Evolutionary conservation across 2,329 filamentous ascomycete genomes (phyloP), one percentile per base, ranked within the genome.

Genomic region (Tolypocladium sp.): DNA sequence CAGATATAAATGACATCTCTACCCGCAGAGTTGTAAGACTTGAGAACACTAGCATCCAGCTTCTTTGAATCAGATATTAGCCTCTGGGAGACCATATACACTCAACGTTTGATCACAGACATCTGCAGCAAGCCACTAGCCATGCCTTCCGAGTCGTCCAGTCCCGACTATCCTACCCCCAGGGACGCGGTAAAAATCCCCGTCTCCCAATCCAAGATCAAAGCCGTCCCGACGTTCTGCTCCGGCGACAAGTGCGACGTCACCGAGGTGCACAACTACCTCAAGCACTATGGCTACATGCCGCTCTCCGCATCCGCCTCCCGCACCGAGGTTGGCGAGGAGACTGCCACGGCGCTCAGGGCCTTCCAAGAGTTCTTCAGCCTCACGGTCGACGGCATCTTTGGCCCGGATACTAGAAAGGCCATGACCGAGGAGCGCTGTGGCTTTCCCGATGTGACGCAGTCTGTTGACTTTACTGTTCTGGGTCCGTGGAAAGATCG

Each of bases 231-330:
- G 4, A 58, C 51, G 2, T 58, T 55, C 38, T 42, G 35, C 30
- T 10, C 30, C 17, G 51, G 51, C 4, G 51, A 58, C 40, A 49
- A 42, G 20, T 25, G 22, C 25, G 57, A 58, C 37, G 57, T 49
- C 17, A 58, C 51, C 20, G 25, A 55, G n/a, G 51, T 56, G n/a
- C 22, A 55, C 52, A 58, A 58, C 37, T 49, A 44, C 35, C 57
- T 58, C 27, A 55, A 55, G 57, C 57, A 55, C 40, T 58, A 49
- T 35, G 57, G 52, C 20, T 58, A 55, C 51, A 58, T 55, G 57
- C 52, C 57, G 4, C 9, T 46, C 9, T 35, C 37, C 5, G 25
- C 30, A 15, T 20, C 46, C 12, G 33, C 49, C 13, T 55, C 35
- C 17, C 12, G 13, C 35, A 40, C 30, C 38, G 41, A 20, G n/a